Conservation (phyloP, 495 filamentous ascomycete species). For the Corynascus novoguineensis region DNA sequence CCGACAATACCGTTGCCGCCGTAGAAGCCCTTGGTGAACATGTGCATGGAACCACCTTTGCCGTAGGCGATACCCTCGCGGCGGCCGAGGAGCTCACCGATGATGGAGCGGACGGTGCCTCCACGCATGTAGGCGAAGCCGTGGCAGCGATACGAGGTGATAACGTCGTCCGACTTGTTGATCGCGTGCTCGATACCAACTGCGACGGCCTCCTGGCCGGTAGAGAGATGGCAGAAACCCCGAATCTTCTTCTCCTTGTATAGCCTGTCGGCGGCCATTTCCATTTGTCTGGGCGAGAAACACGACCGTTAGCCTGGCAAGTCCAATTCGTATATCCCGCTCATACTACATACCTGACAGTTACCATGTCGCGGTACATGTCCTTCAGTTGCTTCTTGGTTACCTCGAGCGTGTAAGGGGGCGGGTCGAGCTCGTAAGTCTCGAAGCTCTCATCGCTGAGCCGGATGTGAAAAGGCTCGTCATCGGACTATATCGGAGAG, state of each 20-base stretch:
- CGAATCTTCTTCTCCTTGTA: conserved; percentile 99
- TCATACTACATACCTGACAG: conserved; percentile 61
- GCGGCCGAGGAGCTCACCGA: conserved; percentile 91
- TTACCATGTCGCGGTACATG: conserved; percentile 98
- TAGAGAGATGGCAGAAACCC: conserved; percentile 98
- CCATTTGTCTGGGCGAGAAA: conserved; percentile 78
- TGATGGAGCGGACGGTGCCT: conserved; percentile 84
- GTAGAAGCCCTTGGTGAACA: conserved; percentile 98
- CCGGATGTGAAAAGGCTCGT: conserved; percentile 85
- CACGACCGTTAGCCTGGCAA: not conserved
- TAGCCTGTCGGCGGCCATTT: conserved; percentile 94
- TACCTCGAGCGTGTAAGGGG: conserved; percentile 79
- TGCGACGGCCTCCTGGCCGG: conserved; percentile 95
- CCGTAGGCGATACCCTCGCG: conserved; percentile 96
- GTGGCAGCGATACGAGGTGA: conserved; percentile 98
- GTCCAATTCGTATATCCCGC: not conserved
- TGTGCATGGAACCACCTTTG: conserved; percentile 99
- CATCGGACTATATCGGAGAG: conserved; percentile 65
- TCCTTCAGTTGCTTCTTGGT: conserved; percentile 97
- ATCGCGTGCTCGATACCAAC: conserved; percentile 96
- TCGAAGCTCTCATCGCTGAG: conserved; percentile 98
- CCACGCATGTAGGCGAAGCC: conserved; percentile 97
- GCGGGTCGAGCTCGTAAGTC: conserved; percentile 97
- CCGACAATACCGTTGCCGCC: conserved; percentile 99
- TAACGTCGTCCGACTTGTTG: conserved; percentile 82